Evolutionary conservation across 2,329 filamentous ascomycete genomes (phyloP), one percentile per base, ranked within the genome.

Genomic region (Cordyceps fumosorosea): DNA sequence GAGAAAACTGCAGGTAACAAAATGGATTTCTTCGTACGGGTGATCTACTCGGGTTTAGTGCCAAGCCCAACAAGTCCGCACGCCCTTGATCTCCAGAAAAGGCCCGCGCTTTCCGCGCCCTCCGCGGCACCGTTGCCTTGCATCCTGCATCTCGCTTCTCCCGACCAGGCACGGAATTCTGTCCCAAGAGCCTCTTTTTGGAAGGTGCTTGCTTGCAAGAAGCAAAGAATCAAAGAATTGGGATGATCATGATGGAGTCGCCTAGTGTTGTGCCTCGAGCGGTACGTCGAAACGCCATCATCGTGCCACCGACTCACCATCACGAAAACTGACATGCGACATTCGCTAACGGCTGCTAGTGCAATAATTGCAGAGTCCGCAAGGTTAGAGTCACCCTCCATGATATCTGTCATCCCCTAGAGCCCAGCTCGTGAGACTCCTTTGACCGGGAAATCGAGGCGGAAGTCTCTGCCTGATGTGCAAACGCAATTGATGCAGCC

Each of bases 301-400:
- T 29, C 34, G 6, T 20, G 11, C 24, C n/a, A 52, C 22, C 11
- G 11, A 40, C 32, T 42, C n/a, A 24, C 1, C 16, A 52, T 45
- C 47, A 14, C n/a, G 29, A 45, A 24, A n/a, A 54, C 50, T 54
- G 40, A 54, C 51, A 50, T 14, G 44, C 22, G 22, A 18, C 20
- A 22, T 32, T 5, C 29, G 26, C 18, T 24, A 48, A 16, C 29
- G 29, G 51, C 20, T 48, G 16, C 51, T 48, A 63, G 62, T 63
- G 62, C 26, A 56, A 63, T 32, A 63, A 63, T 29, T 63, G 62
- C 45, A 56, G 62, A 24, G 44, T 63, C 24, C 62, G 62, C 32
- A 63, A 63, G 62, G 62, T 60, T 22, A 55, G 62, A 16, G 32
- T 10, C 44, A 12, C 34, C 10, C 32, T n/a, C 20, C 8, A 24